Conservation (phyloP, 1,139 yeast species). For the Debaryomyces fabryi region DNA sequence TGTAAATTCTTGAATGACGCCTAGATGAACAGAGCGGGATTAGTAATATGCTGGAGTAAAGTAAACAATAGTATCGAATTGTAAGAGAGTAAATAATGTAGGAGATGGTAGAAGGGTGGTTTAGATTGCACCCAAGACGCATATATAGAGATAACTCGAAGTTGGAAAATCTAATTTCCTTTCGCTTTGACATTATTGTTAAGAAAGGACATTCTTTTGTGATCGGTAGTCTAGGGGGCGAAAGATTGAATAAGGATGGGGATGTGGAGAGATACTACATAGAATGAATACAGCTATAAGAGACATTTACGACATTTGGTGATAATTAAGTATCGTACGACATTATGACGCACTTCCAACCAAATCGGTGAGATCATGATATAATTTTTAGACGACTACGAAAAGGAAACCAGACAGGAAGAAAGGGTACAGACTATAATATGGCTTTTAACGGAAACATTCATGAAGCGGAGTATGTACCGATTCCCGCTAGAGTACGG, state of each 20-base stretch:
- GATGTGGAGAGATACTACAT: not conserved
- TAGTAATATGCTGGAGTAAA: not conserved
- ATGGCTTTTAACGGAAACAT: constrained; percentile 15
- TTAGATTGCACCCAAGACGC: not conserved
- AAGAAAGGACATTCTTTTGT: no score
- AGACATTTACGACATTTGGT: not conserved
- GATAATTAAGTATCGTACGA: not conserved
- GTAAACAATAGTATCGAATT: not conserved
- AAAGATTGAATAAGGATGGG: not conserved
- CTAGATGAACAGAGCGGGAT: not conserved
- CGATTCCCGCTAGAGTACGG: constrained; percentile 25
- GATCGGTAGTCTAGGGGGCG: not conserved
- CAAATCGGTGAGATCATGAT: not conserved
- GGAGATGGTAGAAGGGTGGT: not conserved
- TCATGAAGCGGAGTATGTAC: constrained; percentile 40
- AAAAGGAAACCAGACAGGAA: not conserved
- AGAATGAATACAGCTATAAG: not conserved
- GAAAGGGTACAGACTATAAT: not conserved
- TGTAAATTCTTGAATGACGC: not conserved
- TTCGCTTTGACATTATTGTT: no score
- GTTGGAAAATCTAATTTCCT: no score
- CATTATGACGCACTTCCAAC: not conserved
- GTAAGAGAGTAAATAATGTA: not conserved
- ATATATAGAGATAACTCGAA: not conserved
- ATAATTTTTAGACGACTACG: not conserved